phyloP scores from a whole-genome alignment of 2,329 filamentous ascomycete genomes.

The Sclerotiophoma versabilis region DNA sequence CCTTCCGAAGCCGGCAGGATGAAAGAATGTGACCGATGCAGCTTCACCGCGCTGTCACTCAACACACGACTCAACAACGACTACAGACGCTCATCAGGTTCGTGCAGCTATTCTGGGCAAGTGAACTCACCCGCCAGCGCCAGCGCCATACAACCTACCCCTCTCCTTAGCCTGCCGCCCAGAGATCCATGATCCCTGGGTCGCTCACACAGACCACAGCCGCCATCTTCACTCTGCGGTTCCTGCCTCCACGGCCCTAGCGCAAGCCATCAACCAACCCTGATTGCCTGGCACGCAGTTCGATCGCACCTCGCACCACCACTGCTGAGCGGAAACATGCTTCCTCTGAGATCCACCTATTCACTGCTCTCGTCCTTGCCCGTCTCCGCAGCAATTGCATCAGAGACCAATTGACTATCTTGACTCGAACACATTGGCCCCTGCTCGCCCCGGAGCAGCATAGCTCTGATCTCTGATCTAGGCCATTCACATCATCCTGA shows the following conservation, averaged over 20 bases:
- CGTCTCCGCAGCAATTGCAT: constrained; percentile 36
- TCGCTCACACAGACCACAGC: constrained; percentile 38
- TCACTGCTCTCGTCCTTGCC: constrained; percentile 30
- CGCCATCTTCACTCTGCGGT: constrained; percentile 36
- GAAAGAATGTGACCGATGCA: constrained; percentile 9
- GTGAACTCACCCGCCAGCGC: constrained; percentile 21
- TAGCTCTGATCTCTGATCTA: constrained; percentile 34
- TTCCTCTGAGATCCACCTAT: constrained; percentile 33
- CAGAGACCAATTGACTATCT: constrained; percentile 37
- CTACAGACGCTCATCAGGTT: background rate
- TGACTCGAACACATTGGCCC: constrained; percentile 33
- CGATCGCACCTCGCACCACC: constrained; percentile 35
- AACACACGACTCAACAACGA: constrained; percentile 13
- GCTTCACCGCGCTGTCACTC: constrained; percentile 14
- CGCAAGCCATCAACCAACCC: constrained; percentile 37
- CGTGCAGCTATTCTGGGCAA: constrained; percentile 32
- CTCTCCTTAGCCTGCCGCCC: constrained; percentile 28
- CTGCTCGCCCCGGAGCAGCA: constrained; percentile 25
- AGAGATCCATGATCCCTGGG: constrained; percentile 31
- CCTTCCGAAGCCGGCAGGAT: constrained; percentile 8
- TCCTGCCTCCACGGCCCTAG: constrained; percentile 38
- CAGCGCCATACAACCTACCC: constrained; percentile 30
- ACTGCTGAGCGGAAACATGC: constrained; percentile 42
- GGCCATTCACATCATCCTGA: constrained; percentile 27
- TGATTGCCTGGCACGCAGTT: constrained; percentile 29